Conservation (phyloP, 2,329 filamentous ascomycete genomes). For the Hirsutella rhossiliensis region DNA sequence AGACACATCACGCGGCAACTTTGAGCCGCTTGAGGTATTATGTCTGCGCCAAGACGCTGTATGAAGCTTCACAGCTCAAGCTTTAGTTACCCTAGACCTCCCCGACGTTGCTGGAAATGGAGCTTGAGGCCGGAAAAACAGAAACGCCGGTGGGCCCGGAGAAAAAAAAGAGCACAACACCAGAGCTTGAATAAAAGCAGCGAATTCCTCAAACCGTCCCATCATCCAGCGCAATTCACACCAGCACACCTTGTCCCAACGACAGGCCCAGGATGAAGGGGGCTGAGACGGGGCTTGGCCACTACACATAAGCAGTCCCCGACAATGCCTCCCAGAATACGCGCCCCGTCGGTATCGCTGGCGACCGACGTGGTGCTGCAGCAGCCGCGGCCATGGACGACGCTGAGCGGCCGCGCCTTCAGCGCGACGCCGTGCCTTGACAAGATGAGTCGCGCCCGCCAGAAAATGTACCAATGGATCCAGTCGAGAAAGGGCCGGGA, state of each 20-base stretch:
- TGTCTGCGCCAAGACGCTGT: no score
- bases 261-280: not conserved
- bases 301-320: not conserved
- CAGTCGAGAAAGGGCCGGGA: conserved; percentile 12
- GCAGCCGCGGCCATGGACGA: conserved; percentile 2
- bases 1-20: no score
- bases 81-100: not conserved
- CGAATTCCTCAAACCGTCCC: not conserved
- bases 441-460: conserved; percentile 24
- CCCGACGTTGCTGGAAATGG: not conserved
- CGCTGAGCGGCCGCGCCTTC: conserved; percentile 18
- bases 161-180: not conserved
- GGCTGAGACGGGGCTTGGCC: not conserved
- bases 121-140: not conserved
- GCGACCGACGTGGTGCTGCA: conserved; percentile 12
- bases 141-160: not conserved
- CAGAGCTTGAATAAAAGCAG: not conserved
- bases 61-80: no score
- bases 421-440: conserved; percentile 25
- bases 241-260: not conserved
- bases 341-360: conserved; percentile 15
- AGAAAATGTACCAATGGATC: conserved; percentile 27
- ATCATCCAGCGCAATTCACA: not conserved
- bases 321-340: conserved; percentile 9
- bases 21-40: no score